Evolutionary conservation across 768 basidiomycete species (phyloP).

Genomic region (Serpula lacrymans): DNA sequence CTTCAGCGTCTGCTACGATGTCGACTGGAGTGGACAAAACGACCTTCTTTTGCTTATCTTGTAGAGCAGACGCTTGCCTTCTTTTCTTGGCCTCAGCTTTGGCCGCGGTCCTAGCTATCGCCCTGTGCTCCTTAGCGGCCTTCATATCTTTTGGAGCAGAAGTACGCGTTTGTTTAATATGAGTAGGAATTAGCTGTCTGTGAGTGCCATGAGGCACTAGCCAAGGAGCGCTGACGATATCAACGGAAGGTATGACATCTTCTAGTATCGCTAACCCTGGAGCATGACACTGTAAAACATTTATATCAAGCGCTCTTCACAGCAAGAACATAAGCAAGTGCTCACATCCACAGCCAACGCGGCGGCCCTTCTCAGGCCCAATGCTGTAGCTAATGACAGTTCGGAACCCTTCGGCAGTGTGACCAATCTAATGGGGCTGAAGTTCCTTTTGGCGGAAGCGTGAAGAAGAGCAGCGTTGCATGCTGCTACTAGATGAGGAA

Average conservation of each 20-base stretch:
- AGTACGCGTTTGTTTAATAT: constrained; percentile 79
- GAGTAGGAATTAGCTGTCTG: constrained; percentile 56
- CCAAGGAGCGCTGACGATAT: constrained; percentile 66
- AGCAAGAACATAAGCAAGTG: constrained; percentile 4
- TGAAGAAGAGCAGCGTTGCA: constrained; percentile 51
- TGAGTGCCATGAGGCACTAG: constrained; percentile 28
- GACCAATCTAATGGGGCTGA: constrained; percentile 49
- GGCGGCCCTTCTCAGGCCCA: constrained; percentile 68
- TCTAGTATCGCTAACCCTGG: constrained; percentile 35
- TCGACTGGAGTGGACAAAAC: no score
- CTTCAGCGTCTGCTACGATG: no score
- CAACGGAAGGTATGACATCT: constrained; percentile 46
- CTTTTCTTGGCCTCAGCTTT: constrained; percentile 33
- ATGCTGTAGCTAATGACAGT: constrained; percentile 46
- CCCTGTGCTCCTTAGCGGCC: constrained; percentile 56
- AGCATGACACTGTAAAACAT: constrained; percentile 34
- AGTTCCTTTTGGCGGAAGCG: constrained; percentile 11
- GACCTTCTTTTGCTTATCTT: constrained; percentile 16
- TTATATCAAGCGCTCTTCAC: constrained; percentile 1
- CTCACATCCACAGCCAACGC: constrained; percentile 67
- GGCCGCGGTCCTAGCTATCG: constrained; percentile 45
- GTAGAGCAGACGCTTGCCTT: constrained; percentile 7
- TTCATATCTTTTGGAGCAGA: constrained; percentile 79
- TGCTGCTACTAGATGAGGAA: constrained; percentile 74
- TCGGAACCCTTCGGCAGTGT: constrained; percentile 71